Evolutionary conservation across 139 green algal genomes (phyloP).

Genomic region (Chlamydomonas urium): DNA sequence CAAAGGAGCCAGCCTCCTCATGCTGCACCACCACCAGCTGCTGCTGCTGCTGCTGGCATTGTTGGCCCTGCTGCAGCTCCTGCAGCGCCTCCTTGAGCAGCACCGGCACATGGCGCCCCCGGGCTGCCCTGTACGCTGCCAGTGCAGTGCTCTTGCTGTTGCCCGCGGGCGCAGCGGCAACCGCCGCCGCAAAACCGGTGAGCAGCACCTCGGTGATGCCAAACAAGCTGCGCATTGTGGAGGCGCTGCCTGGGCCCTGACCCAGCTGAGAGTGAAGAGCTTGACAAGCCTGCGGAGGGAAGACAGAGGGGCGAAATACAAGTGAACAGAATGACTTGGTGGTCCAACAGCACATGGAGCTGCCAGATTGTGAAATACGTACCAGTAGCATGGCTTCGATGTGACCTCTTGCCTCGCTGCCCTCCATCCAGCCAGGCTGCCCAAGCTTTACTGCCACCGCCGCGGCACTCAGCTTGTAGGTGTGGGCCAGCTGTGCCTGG

Average conservation of each 20-base stretch:
- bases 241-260: no score
- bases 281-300: no score
- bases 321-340: no score
- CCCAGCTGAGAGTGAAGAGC: no score
- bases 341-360: no score
- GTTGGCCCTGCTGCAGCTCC: slow-evolving; percentile 9
- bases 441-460: neutral
- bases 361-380: no score
- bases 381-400: neutral
- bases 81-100: slow-evolving; percentile 24
- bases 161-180: slow-evolving; percentile 2
- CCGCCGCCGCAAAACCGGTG: slow-evolving; percentile 6
- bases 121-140: slow-evolving; percentile 15
- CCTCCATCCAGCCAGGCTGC: slow-evolving; percentile 2
- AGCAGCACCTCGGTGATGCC: slow-evolving; percentile 34
- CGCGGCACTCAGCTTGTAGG: neutral
- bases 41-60: slow-evolving; percentile 3
- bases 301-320: no score
- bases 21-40: no score
- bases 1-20: no score
- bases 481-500: slow-evolving; percentile 4
- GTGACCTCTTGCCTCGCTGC: neutral
- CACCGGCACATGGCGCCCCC: neutral
- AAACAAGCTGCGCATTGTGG: slow-evolving; percentile 21
- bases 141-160: slow-evolving; percentile 10